Evolutionary conservation across 1,284 basidiomycete species (phyloP), one percentile per base, ranked within the genome.

Genomic region (Moesziomyces parantarcticus): DNA sequence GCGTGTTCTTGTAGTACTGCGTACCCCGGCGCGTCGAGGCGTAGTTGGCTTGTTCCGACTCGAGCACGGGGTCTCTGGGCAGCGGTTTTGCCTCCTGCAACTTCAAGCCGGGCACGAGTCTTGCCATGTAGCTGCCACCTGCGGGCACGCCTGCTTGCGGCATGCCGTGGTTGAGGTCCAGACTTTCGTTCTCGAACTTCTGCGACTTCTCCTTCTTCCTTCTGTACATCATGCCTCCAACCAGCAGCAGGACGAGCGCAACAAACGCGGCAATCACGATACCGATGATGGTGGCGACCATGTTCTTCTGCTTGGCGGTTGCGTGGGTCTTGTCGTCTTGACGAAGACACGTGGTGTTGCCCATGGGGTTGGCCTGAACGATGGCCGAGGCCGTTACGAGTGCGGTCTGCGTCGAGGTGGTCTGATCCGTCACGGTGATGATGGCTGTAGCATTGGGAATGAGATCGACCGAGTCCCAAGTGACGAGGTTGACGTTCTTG

Each of bases 41-140:
- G 16, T 62, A 71, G 26, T 51, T 44, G 20, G 50, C 51, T 39
- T 66, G 68, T 49, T 72, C 56, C 10, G 42, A 45, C 39, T 67
- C 64, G 46, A 63, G 34, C 21, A 45, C 36, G 2, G 46, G 29
- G 26, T 63, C 64, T 20, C 63, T 29, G 0, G 69, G 63, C 1
- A 67, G 32, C 1, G 69, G 69, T 44, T 41, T 39, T 2, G 69
- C 59, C 6, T 58, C 63, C 20, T 63, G 42, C 42, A 68, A 14
- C 16, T 64, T 58, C 32, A 73, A 34, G 7, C 70, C 70, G 21
- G 70, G 70, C 6, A 73, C 70, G 14, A 73, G 45, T 2, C 48
- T 51, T 3, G 60, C 50, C 70, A 73, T 73, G 45, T 73, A 73
- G 20, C 48, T 50, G 5, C 60, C 60, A 3, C 70, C 70, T 0